Conservation (phyloP, 2,329 filamentous ascomycete genomes). For the Claviceps fusiformis region DNA sequence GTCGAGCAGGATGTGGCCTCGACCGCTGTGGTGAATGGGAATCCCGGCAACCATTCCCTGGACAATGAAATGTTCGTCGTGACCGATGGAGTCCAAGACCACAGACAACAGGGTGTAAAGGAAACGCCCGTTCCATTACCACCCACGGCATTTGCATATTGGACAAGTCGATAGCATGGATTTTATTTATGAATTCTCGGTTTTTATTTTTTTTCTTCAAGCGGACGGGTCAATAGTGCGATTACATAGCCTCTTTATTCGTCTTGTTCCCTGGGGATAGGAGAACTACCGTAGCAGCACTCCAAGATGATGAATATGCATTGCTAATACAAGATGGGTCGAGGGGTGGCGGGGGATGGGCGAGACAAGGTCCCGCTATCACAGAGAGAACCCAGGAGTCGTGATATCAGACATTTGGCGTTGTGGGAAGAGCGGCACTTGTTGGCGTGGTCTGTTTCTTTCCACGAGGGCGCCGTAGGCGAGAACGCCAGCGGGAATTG, state of each 20-base stretch:
- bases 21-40: background rate
- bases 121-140: background rate
- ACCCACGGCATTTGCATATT: background rate
- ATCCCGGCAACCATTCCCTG: background rate
- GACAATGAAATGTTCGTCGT: constrained; percentile 14
- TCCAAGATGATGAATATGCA: background rate
- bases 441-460: too few species aligned
- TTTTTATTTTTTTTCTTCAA: background rate
- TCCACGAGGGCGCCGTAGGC: background rate
- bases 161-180: background rate
- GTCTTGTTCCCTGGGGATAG: too few species aligned
- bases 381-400: too few species aligned
- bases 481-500: background rate
- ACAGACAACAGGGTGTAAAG: background rate
- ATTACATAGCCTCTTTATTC: too few species aligned
- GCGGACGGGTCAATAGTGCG: too few species aligned
- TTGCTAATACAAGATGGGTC: background rate
- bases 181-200: too few species aligned
- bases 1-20: background rate
- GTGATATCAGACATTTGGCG: background rate
- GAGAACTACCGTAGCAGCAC: background rate
- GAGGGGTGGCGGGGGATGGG: too few species aligned
- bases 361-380: too few species aligned
- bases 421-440: background rate
- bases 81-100: background rate